Evolutionary conservation across 208 protist genomes (phyloP).

Genomic region (Leishmania turanica): DNA sequence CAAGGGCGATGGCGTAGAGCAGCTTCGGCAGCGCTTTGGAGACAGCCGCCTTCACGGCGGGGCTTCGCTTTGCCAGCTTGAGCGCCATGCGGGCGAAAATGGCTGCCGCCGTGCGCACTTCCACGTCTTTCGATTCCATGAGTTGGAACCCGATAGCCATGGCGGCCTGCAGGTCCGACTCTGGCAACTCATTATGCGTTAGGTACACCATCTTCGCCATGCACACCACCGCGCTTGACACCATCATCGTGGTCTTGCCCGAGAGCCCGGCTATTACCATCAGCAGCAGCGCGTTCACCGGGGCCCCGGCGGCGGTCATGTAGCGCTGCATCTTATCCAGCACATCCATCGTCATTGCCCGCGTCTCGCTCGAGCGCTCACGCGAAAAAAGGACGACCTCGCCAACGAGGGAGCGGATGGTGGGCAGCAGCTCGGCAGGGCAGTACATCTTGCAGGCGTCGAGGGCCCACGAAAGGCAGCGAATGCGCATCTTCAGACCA

Average conservation of each 20-base stretch:
- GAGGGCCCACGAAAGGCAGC: constrained; percentile 84
- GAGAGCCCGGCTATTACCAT: constrained; percentile 79
- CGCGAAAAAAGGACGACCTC: constrained; percentile 83
- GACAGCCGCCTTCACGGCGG: constrained; percentile 51
- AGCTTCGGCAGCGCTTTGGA: constrained; percentile 68
- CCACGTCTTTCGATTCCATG: constrained; percentile 69
- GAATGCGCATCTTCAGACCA: constrained; percentile 87
- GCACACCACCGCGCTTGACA: constrained; percentile 81
- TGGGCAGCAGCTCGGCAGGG: constrained; percentile 57
- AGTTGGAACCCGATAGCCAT: constrained; percentile 74
- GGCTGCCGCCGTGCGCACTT: constrained; percentile 71
- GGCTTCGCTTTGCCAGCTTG: constrained; percentile 79
- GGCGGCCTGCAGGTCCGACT: constrained; percentile 61
- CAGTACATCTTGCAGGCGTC: constrained; percentile 91
- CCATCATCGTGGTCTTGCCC: constrained; percentile 74
- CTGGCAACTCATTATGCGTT: constrained; percentile 62
- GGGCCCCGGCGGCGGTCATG: constrained; percentile 49
- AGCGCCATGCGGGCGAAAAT: constrained; percentile 87
- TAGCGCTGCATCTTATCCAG: constrained; percentile 91
- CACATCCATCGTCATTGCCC: constrained; percentile 82
- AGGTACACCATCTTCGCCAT: constrained; percentile 86
- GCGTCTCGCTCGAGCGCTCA: constrained; percentile 79
- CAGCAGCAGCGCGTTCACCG: constrained; percentile 74
- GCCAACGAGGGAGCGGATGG: constrained; percentile 59
- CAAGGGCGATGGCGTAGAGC: constrained; percentile 78